phyloP scores from a whole-genome alignment of 768 basidiomycete species.

The Termitomyces sp. region DNA sequence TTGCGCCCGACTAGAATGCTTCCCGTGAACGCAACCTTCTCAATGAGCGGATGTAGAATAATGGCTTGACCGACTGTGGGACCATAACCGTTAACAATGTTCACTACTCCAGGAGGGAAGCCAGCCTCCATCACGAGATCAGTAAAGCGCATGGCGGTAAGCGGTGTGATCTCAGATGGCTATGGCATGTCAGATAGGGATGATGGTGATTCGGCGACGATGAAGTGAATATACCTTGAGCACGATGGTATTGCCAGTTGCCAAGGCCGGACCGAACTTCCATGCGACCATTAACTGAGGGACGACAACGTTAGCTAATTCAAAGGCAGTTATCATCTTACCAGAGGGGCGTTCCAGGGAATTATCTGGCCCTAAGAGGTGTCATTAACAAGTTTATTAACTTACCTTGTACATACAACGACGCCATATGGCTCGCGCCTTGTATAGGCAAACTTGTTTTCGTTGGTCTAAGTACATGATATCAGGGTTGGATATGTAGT shows the following conservation, averaged over 20 bases:
- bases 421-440: too few species aligned
- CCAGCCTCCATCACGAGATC: conserved; percentile 59
- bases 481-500: neutral
- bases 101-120: conserved; percentile 67
- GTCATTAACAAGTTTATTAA: too few species aligned
- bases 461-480: too few species aligned
- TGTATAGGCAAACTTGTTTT: too few species aligned
- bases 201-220: too few species aligned
- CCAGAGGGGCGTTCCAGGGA: conserved; percentile 46
- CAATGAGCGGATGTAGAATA: conserved; percentile 47
- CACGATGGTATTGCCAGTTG: conserved; percentile 38
- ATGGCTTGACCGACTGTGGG: conserved; percentile 58
- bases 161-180: conserved; percentile 63
- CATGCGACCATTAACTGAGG: conserved; percentile 20
- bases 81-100: conserved; percentile 59
- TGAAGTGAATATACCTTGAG: neutral
- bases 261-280: conserved; percentile 26
- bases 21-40: conserved; percentile 84
- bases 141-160: conserved; percentile 47
- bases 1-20: conserved; percentile 71
- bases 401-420: too few species aligned
- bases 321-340: neutral
- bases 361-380: conserved; percentile 38
- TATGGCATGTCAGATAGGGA: conserved; percentile 16
- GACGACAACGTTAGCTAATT: neutral